Evolutionary conservation across 2,329 filamentous ascomycete species (phyloP).

Genomic region (Aspergillus piperis): DNA sequence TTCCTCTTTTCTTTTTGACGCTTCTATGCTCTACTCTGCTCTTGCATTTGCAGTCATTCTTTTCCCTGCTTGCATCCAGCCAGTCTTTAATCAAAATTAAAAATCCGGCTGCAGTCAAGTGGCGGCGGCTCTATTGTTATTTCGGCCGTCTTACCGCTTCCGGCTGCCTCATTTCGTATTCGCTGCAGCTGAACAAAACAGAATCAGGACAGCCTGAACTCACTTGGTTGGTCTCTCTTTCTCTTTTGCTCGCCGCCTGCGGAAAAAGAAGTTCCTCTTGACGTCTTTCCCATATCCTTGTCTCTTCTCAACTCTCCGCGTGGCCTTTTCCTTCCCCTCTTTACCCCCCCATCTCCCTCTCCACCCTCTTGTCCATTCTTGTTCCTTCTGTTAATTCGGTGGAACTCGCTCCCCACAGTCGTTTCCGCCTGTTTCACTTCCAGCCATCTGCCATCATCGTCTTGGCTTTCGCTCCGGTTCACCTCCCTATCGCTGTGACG

Average conservation of each 20-base stretch:
- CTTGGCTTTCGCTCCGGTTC: neutral
- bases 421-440: conserved; percentile 9
- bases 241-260: neutral
- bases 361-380: neutral
- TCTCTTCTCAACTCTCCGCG: neutral
- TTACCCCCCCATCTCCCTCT: neutral
- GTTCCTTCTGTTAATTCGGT: neutral
- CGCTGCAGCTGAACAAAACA: neutral
- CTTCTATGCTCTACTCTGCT: neutral
- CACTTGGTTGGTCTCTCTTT: neutral
- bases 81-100: no score
- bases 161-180: neutral
- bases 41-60: neutral
- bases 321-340: neutral
- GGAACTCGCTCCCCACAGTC: conserved; percentile 8
- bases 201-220: neutral
- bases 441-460: neutral
- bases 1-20: neutral
- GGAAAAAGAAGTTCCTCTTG: neutral
- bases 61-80: neutral
- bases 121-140: neutral
- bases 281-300: neutral
- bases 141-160: conserved; percentile 1
- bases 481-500: neutral
- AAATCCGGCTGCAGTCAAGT: neutral